Evolutionary conservation across 345 rosid genomes (phyloP).

Genomic region (Pistacia atlantica): DNA sequence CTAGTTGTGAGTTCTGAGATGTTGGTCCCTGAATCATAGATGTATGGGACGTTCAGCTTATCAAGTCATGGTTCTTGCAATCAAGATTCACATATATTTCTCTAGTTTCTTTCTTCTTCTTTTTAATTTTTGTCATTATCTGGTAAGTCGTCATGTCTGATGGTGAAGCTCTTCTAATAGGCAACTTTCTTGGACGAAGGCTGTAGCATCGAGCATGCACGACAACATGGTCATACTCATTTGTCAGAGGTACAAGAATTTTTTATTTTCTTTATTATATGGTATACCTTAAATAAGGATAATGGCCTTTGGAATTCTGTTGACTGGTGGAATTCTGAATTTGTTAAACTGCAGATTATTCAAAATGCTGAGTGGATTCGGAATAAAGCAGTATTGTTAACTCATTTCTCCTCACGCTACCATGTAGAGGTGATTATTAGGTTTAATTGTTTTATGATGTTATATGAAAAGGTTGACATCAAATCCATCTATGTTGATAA

Average conservation of each 20-base stretch:
- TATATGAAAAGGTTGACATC: background rate
- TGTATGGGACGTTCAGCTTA: background rate
- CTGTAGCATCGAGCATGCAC: conserved; percentile 74
- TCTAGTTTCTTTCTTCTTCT: background rate
- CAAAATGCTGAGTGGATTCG: conserved; percentile 90
- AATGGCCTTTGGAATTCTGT: background rate
- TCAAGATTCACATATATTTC: background rate
- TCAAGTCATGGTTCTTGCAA: background rate
- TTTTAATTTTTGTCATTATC: background rate
- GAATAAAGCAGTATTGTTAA: conserved; percentile 68
- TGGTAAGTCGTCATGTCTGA: conserved; percentile 10
- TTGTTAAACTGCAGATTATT: conserved; percentile 57
- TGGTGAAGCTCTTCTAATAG: conserved; percentile 41
- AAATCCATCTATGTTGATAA: background rate
- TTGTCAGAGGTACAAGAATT: conserved; percentile 60
- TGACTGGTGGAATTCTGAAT: conserved; percentile 13
- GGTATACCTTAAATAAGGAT: background rate
- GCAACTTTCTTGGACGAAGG: conserved; percentile 88
- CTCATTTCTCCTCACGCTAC: conserved; percentile 94
- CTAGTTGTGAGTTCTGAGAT: background rate
- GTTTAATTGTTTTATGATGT: conserved; percentile 3
- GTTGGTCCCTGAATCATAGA: background rate
- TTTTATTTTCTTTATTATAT: conserved; percentile 2
- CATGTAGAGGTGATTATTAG: conserved; percentile 62
- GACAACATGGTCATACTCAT: conserved; percentile 83